Base-by-base conservation (phyloP, 495 filamentous ascomycete species). In the Talaromyces proteolyticus region DNA sequence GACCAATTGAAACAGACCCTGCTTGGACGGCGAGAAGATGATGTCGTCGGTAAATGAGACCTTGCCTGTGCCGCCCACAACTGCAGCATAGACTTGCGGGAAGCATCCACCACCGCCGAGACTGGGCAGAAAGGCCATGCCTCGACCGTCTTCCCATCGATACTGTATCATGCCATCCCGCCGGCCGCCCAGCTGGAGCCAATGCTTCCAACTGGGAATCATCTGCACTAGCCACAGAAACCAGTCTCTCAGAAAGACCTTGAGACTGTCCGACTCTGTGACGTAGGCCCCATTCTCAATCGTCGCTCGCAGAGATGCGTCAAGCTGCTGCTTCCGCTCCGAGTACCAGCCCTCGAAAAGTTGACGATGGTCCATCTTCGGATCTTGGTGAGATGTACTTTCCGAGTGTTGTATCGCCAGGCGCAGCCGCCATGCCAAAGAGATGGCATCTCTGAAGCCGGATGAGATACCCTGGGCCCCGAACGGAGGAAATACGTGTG, bases 401-500 rank as follows among this genome's bases (percentile, higher is more conserved):
- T n/a, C n/a, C n/a, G n/a, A n/a, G n/a, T n/a, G n/a, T n/a, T n/a
- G n/a, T n/a, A n/a, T n/a, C n/a, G n/a, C n/a, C 6, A 29, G 26
- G 26, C 26, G 26, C 4, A 77, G 53, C 12, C 74, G 61, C 74
- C 74, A 76, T 3, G 62, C 65, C 1, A 76, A 48, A 2, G 19
- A 44, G 18, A 41, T 34, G n/a, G 55, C 58, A 42, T 63, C 60
- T 42, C 47, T 48, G 39, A 63, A 42, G 8, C 73, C 72, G 16
- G 56, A 62, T 3, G 67, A 68, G 37, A 75, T 67, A 4, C 72
- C 73, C 45, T 77, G 73, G 0, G 70, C 72, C 10, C 67, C 73
- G 50, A 77, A 76, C 0, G 73, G 70, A 3, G 72, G 73, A 47
- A 76, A 76, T 3, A 76, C 73, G 41, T 76, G 64, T 14, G 72